Percentiles rank a stretch among this genome's conserved stretches.
These are phyloP conservation scores for Trypanosoma cruzi DNA, from an alignment of 208 protist species.

Conservation along the genomic window DNA sequence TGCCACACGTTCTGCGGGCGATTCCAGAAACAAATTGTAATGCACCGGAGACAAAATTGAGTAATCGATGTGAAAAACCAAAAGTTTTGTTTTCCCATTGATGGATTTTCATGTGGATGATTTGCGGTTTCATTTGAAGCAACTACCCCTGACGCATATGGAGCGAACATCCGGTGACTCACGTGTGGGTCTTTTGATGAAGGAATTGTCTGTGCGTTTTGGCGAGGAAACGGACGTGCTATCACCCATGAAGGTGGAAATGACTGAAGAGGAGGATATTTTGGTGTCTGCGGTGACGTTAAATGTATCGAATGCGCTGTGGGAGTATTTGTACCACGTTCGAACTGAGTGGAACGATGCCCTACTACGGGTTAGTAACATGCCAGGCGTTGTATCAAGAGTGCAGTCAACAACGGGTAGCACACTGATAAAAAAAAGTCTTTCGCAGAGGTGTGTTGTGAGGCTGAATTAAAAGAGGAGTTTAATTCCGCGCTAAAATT, in stretches of 20 bases:
- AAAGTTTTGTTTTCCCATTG: conserved; percentile 29
- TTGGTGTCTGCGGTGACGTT: conserved; percentile 14
- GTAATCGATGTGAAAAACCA: conserved; percentile 1
- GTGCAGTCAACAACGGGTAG: background rate
- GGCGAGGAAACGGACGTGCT: conserved; percentile 19
- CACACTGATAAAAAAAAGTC: background rate
- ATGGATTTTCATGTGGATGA: conserved; percentile 29
- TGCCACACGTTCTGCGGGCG: conserved; percentile 1
- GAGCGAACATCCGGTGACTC: background rate
- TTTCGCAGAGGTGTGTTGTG: background rate
- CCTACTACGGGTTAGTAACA: background rate
- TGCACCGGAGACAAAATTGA: background rate
- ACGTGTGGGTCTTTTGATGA: conserved; percentile 26
- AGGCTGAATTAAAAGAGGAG: background rate
- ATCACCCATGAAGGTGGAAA: conserved; percentile 24
- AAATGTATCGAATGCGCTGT: conserved; percentile 17
- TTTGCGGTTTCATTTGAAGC: conserved; percentile 27
- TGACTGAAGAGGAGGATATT: conserved; percentile 18
- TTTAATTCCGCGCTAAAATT: background rate
- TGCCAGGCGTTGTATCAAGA: background rate
- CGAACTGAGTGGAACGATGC: conserved; percentile 1
- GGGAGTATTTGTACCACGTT: conserved; percentile 17
- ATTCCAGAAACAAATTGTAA: background rate
- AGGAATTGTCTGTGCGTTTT: conserved; percentile 33
- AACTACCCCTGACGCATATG: conserved; percentile 21